These are phyloP conservation scores for Protomyces macrosporus DNA, from an alignment of 1,139 yeast genomes.

Conservation along the genomic window DNA sequence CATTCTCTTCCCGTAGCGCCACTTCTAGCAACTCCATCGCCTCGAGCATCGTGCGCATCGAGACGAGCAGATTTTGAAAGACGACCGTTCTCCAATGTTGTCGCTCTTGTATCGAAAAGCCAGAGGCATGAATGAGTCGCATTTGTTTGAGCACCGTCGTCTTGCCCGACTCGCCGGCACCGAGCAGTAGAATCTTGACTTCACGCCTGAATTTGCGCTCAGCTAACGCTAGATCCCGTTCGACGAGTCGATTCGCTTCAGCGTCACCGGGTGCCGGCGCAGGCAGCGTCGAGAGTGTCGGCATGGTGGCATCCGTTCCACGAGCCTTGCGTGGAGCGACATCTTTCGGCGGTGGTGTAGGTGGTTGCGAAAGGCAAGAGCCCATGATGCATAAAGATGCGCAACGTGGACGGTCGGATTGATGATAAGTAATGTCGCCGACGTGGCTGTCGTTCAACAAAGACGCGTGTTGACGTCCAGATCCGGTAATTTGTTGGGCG, in stretches of 20 bases:
- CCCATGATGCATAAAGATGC: neutral
- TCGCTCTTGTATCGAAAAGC: conserved; percentile 75
- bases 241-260: conserved; percentile 46
- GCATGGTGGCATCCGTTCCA: neutral
- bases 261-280: conserved; percentile 6
- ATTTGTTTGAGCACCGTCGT: conserved; percentile 93
- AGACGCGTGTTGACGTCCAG: neutral
- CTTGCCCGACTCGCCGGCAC: conserved; percentile 92
- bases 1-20: conserved; percentile 26
- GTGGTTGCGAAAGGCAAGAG: neutral
- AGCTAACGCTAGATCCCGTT: conserved; percentile 54
- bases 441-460: neutral
- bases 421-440: too few relatives aligned
- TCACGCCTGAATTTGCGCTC: conserved; percentile 36
- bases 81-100: conserved; percentile 76
- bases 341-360: neutral
- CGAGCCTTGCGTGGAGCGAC: neutral
- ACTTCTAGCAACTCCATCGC: conserved; percentile 32
- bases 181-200: conserved; percentile 33
- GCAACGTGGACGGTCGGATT: too few relatives aligned
- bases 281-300: neutral
- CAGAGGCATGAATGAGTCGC: conserved; percentile 76
- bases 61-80: conserved; percentile 86
- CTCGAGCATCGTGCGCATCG: conserved; percentile 74
- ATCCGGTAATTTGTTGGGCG: neutral